Evolutionary conservation across 139 green algal genomes (phyloP).

Genomic region (Asterochloris erici): DNA sequence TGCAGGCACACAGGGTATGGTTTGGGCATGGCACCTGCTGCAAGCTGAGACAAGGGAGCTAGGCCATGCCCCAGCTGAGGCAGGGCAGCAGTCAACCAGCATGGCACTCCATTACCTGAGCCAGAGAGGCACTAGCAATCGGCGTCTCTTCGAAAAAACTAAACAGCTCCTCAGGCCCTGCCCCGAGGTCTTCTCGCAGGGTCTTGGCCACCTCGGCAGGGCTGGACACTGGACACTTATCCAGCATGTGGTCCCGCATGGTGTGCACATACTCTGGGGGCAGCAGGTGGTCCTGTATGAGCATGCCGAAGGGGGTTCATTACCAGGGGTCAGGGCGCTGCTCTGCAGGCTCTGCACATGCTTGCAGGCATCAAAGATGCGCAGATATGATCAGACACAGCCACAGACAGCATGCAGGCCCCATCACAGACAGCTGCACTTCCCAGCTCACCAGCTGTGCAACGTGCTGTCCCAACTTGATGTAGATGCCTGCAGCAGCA

Average conservation of each 20-base stretch:
- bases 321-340: too few relatives aligned
- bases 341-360: not conserved
- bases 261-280: conserved; percentile 83
- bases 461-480: conserved; percentile 87
- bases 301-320: not conserved
- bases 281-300: conserved; percentile 82
- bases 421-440: not conserved
- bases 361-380: not conserved
- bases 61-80: not conserved
- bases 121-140: conserved; percentile 78
- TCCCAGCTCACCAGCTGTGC: conserved; percentile 69
- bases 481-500: conserved; percentile 28
- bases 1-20: not conserved
- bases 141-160: conserved; percentile 51
- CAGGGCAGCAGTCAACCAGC: not conserved
- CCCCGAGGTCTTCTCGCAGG: conserved; percentile 52
- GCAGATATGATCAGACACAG: not conserved
- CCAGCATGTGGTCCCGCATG: conserved; percentile 78
- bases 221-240: conserved; percentile 72
- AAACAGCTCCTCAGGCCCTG: conserved; percentile 59
- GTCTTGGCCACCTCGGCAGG: conserved; percentile 42
- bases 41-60: not conserved
- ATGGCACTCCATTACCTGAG: conserved; percentile 51
- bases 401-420: not conserved
- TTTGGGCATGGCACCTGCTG: too few relatives aligned